Conservation (phyloP, 2,329 filamentous ascomycete genomes). For the Colletotrichum paranaense region DNA sequence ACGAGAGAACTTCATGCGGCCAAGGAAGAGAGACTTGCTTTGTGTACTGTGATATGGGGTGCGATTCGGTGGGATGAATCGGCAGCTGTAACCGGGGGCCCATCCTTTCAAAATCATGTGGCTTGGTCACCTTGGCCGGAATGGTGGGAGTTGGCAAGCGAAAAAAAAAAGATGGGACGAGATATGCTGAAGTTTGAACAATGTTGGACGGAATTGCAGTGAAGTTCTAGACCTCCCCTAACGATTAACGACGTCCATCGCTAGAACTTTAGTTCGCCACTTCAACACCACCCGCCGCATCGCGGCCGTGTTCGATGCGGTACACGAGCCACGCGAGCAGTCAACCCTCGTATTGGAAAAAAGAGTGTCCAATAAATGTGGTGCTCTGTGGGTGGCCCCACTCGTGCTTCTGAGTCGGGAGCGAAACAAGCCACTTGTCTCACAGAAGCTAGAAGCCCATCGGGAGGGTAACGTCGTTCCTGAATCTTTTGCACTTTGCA, state of each 20-base stretch:
- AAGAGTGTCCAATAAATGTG: not conserved
- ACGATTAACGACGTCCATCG: not conserved
- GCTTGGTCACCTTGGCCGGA: not conserved
- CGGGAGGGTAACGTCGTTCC: slow-evolving; percentile 12
- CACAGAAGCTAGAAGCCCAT: slow-evolving; percentile 13
- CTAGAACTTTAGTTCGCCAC: not conserved
- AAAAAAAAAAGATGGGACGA: not conserved
- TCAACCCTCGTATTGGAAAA: not conserved
- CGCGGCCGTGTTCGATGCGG: not conserved
- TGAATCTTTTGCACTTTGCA: slow-evolving; percentile 13
- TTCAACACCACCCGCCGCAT: not conserved
- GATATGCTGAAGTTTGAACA: not conserved
- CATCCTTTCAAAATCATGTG: not conserved
- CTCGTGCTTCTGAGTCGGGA: slow-evolving; percentile 12
- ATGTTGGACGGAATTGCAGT: not conserved
- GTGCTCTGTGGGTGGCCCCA: slow-evolving; percentile 6
- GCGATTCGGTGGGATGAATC: not conserved
- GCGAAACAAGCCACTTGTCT: slow-evolving; percentile 29
- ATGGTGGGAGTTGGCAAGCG: not conserved
- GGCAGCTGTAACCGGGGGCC: not conserved
- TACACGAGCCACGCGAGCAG: not conserved
- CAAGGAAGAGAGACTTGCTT: not conserved
- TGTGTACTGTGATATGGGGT: too few relatives aligned
- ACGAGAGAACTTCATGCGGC: not conserved
- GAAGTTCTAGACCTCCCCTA: not conserved